Evolutionary conservation across 352 stramenopile species (phyloP).

Genomic region (Globisporangium nagaii): DNA sequence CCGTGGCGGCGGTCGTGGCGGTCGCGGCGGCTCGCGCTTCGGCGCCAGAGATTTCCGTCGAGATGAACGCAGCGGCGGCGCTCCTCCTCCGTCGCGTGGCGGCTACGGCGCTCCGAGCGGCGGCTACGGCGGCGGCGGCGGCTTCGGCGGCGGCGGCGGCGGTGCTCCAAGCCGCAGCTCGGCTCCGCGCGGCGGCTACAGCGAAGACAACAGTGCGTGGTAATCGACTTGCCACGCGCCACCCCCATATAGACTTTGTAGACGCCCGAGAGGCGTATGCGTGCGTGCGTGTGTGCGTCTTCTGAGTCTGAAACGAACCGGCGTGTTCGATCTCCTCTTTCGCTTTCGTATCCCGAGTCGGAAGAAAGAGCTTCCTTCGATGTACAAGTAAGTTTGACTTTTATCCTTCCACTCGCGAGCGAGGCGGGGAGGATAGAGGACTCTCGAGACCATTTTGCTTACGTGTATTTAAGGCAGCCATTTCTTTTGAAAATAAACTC

Average conservation of each 20-base stretch:
- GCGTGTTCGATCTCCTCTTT: constrained; percentile 16
- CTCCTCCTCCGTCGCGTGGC: constrained; percentile 7
- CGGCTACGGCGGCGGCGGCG: constrained; percentile 19
- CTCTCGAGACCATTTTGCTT: constrained; percentile 62
- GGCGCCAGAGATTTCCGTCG: constrained; percentile 85
- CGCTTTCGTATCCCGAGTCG: constrained; percentile 46
- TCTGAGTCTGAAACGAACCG: constrained; percentile 19
- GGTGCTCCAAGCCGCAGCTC: constrained; percentile 31
- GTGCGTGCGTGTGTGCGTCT: constrained; percentile 16
- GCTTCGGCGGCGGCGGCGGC: constrained; percentile 15
- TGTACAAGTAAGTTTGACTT: constrained; percentile 64
- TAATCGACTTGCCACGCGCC: constrained; percentile 32
- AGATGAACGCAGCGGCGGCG: constrained; percentile 46
- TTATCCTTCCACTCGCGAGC: constrained; percentile 32
- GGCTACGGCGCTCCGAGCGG: constrained; percentile 24
- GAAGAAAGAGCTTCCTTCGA: constrained; percentile 74
- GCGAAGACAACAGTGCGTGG: constrained; percentile 86
- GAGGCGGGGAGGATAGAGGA: constrained; percentile 29
- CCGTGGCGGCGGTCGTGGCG: constrained; percentile 38
- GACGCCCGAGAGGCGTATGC: constrained; percentile 11
- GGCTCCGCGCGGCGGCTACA: constrained; percentile 35
- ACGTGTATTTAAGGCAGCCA: constrained; percentile 67
- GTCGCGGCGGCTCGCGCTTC: constrained; percentile 69
- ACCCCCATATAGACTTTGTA: constrained; percentile 26
- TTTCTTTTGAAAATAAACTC: constrained; percentile 65